Conservation (phyloP, 805 yeast species). For the Starmerella bacillaris region DNA sequence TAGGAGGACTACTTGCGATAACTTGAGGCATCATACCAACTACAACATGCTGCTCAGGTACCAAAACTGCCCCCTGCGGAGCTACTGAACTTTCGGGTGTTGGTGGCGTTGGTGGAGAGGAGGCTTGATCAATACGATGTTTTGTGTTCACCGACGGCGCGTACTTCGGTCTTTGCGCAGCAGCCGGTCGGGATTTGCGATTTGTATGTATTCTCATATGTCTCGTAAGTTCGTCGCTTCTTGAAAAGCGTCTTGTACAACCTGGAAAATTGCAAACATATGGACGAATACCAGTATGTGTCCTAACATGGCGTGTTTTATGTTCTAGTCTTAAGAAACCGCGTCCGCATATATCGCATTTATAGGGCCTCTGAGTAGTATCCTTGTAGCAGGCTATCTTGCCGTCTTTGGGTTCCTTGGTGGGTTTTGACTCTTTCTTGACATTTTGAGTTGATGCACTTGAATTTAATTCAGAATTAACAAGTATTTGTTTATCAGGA, state of each 20-base stretch:
- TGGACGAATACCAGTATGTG: conserved; percentile 89
- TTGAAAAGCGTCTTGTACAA: conserved; percentile 62
- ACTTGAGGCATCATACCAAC: neutral
- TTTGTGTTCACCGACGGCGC: neutral
- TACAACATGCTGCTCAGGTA: neutral
- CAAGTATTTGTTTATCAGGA: too few species aligned
- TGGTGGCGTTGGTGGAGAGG: neutral
- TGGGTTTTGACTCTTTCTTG: neutral
- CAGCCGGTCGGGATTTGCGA: conserved; percentile 9
- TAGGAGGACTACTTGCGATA: neutral
- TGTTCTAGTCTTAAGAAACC: conserved; percentile 81
- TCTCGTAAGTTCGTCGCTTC: conserved; percentile 73
- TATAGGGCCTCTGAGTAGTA: conserved; percentile 46
- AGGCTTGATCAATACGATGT: neutral
- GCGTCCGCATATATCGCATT: conserved; percentile 67
- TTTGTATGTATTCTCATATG: conserved; percentile 60
- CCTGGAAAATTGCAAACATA: conserved; percentile 61
- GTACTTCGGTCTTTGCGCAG: conserved; percentile 1
- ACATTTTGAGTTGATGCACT: neutral
- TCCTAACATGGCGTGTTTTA: conserved; percentile 76
- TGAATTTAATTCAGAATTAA: too few species aligned
- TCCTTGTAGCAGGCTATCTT: conserved; percentile 6
- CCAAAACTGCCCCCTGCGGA: neutral
- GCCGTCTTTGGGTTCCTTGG: neutral
- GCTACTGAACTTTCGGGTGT: too few species aligned